These are phyloP conservation scores for Botrytis galanthina DNA, from an alignment of 2,329 filamentous ascomycete species.

Conservation along the genomic window DNA sequence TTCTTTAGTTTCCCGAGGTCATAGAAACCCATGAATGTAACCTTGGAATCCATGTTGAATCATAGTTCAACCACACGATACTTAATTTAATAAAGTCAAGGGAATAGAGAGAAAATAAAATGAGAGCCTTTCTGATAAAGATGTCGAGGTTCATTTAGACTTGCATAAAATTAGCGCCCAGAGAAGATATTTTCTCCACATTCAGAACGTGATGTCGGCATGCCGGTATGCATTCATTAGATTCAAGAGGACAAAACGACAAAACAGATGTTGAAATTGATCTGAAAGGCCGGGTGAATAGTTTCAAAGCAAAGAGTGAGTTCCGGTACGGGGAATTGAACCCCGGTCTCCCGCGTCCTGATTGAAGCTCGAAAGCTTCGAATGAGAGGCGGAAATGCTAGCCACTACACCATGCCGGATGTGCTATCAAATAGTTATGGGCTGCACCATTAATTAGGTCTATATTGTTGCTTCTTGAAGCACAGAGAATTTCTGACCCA, in stretches of 20 bases:
- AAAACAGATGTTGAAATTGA: neutral
- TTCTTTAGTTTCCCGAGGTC: neutral
- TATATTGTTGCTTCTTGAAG: too few relatives aligned
- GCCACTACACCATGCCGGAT: constrained; percentile 21
- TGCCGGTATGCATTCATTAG: neutral
- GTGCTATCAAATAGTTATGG: too few relatives aligned
- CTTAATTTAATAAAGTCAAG: neutral
- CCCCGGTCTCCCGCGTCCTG: constrained; percentile 17
- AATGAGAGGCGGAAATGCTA: constrained; percentile 20
- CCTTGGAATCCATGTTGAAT: too few relatives aligned
- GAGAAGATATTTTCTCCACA: neutral
- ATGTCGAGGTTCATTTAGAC: neutral
- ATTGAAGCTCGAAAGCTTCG: neutral
- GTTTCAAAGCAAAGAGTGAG: rapidly evolving
- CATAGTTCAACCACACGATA: neutral
- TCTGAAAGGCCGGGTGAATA: neutral
- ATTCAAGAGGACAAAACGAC: neutral
- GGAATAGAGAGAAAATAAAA: neutral
- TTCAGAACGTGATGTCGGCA: neutral
- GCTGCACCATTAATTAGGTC: rapidly evolving
- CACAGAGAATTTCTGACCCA: too few relatives aligned
- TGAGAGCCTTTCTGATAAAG: neutral
- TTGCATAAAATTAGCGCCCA: neutral
- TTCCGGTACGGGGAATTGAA: constrained; percentile 20
- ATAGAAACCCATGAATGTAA: neutral